Conservation (phyloP, 768 basidiomycete genomes). For the Tephrocybe sp. region DNA sequence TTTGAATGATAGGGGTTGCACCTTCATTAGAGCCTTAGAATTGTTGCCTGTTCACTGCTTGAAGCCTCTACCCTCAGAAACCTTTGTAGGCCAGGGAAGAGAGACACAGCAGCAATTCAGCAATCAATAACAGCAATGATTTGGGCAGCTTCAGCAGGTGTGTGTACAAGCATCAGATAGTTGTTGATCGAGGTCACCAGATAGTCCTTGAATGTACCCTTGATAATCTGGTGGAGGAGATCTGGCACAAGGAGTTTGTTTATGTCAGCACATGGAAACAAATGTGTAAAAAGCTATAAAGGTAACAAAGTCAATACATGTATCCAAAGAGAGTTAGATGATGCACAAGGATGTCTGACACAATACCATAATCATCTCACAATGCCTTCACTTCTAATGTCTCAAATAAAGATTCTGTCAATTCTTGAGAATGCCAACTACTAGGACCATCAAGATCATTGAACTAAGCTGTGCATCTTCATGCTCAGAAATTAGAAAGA, state of each 20-base stretch:
- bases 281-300: too few species aligned
- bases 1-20: slow-evolving; percentile 4
- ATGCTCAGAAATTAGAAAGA: too few species aligned
- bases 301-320: too few species aligned
- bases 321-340: slow-evolving; percentile 1
- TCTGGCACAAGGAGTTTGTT: too few species aligned
- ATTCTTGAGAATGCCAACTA: neutral
- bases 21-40: too few species aligned
- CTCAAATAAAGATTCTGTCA: slow-evolving; percentile 19
- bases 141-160: neutral
- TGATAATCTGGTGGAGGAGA: too few species aligned
- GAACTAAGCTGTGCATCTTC: neutral
- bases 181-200: neutral
- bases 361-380: slow-evolving; percentile 10
- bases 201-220: too few species aligned
- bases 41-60: too few species aligned
- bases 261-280: too few species aligned
- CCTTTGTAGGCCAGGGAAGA: slow-evolving; percentile 2
- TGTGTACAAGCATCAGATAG: neutral
- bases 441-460: neutral
- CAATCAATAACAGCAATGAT: neutral
- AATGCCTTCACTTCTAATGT: neutral
- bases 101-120: too few species aligned
- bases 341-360: slow-evolving; percentile 15
- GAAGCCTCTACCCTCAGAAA: too few species aligned